Evolutionary conservation across 2,329 filamentous ascomycete species (phyloP), one percentile per base, ranked within the genome.

Genomic region (Fusarium piperis): DNA sequence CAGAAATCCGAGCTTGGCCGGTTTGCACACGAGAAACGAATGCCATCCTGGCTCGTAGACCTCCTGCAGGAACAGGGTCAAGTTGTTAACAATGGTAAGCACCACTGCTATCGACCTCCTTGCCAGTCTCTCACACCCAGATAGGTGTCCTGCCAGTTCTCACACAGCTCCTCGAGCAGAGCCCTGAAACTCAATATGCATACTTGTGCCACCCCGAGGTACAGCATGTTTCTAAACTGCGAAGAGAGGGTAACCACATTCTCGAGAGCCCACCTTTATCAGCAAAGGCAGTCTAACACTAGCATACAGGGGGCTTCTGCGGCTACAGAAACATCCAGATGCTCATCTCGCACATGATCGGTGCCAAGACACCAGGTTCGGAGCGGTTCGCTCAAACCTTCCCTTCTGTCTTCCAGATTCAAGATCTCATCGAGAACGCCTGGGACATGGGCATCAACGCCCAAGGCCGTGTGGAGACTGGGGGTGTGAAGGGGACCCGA

Each of bases 241-340:
- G 87, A n/a, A 87, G 85, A 67, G 95, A 97, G 83, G 90, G 90
- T 87, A 79, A 33, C 74, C 10, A 23, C 1, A 51, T 28, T 6
- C 16, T 3, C 41, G 12, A 6, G 10, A 16, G 36, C 6, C n/a
- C 12, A 10, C 16, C 35, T 28, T 15, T 7, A 20, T n/a, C 26
- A 18, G 12, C 2, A 15, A n/a, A 18, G 30, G 26, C n/a, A 35
- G 32, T 56, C 59, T 74, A 12, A 72, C 58, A 13, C 9, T 3
- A 4, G 16, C 20, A 8, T 3, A 4, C 4, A 89, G 94, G 94
- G 23, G 93, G 94, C 7, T 98, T 98, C 79, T 98, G 95, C 78
- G 95, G 95, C 4, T 98, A 98, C 79, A 89, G 95, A 41, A 98
- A 97, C 77, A 97, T 97, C 33, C 96, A 98, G 79, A 97, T 97